phyloP scores from a whole-genome alignment of 805 yeast species.

The Scheffersomyces stipitis region DNA sequence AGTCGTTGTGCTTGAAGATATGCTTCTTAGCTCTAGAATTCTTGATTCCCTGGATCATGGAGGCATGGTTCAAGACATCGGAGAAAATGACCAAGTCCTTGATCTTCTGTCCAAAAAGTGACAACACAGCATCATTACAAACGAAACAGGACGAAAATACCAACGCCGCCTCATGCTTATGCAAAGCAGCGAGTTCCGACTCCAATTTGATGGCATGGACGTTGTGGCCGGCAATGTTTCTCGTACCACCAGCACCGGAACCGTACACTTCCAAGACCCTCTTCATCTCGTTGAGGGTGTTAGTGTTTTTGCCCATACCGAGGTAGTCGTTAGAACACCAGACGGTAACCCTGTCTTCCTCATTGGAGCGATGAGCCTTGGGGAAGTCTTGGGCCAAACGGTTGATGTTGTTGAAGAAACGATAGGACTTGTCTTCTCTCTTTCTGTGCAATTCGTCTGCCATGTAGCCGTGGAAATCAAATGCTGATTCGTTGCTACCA shows the following conservation, averaged over 20 bases:
- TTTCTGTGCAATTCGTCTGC: slow-evolving; percentile 67
- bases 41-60: slow-evolving; percentile 94
- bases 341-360: slow-evolving; percentile 86
- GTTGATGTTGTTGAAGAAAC: slow-evolving; percentile 96
- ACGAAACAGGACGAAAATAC: slow-evolving; percentile 96
- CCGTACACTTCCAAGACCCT: slow-evolving; percentile 84
- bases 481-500: slow-evolving; percentile 50
- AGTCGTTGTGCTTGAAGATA: slow-evolving; percentile 87
- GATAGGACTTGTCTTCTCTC: slow-evolving; percentile 85
- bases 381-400: slow-evolving; percentile 94
- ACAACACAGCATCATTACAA: slow-evolving; percentile 92
- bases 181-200: slow-evolving; percentile 82
- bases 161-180: slow-evolving; percentile 91
- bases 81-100: slow-evolving; percentile 89
- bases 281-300: slow-evolving; percentile 75
- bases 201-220: slow-evolving; percentile 85
- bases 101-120: slow-evolving; percentile 86
- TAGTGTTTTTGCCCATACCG: slow-evolving; percentile 85
- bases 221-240: slow-evolving; percentile 98
- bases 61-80: slow-evolving; percentile 93
- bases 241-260: slow-evolving; percentile 98
- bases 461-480: slow-evolving; percentile 73
- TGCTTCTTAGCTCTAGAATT: slow-evolving; percentile 88
- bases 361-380: slow-evolving; percentile 75
- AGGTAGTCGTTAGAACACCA: slow-evolving; percentile 99